Conservation (phyloP, 2,329 filamentous ascomycete genomes). For the Aspergillus vadensis region DNA sequence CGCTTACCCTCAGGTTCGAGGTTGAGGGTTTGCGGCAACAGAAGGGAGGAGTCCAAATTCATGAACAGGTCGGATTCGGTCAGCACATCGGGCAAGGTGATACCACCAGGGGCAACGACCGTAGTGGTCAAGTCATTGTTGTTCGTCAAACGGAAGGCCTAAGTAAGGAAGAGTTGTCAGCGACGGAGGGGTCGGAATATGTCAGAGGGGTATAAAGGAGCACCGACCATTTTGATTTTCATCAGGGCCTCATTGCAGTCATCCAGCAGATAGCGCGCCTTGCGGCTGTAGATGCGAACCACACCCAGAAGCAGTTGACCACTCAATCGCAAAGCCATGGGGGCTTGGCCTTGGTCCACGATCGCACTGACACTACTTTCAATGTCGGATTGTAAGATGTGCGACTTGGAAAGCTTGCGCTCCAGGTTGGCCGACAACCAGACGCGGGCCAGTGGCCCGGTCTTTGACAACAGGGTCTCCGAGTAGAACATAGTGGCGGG, state of each 20-base stretch:
- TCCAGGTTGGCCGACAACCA: slow-evolving; percentile 98
- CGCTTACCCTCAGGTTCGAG: slow-evolving; percentile 40
- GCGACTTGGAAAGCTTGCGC: slow-evolving; percentile 96
- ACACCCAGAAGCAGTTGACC: slow-evolving; percentile 94
- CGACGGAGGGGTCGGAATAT: background rate
- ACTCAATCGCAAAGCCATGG: slow-evolving; percentile 90
- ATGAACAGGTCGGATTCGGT: slow-evolving; percentile 92
- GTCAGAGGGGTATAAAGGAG: no score
- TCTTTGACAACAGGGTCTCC: slow-evolving; percentile 92
- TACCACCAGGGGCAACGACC: slow-evolving; percentile 76
- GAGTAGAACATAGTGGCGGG: slow-evolving; percentile 84
- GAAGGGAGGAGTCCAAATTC: slow-evolving; percentile 77
- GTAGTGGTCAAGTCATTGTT: slow-evolving; percentile 94
- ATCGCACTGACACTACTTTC: slow-evolving; percentile 94
- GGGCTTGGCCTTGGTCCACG: slow-evolving; percentile 87
- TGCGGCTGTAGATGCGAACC: slow-evolving; percentile 95
- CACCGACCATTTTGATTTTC: slow-evolving; percentile 94
- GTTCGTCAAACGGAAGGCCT: slow-evolving; percentile 92
- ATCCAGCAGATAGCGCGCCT: slow-evolving; percentile 92
- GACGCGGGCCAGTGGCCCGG: slow-evolving; percentile 92
- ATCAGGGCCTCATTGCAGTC: slow-evolving; percentile 96
- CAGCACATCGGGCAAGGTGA: slow-evolving; percentile 87
- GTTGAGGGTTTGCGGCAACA: slow-evolving; percentile 71
- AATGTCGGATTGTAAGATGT: slow-evolving; percentile 92
- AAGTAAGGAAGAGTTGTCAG: slow-evolving; percentile 34